A percentile compares a stretch with the other conserved stretches of the same genome.
Conservation (phyloP, 2,329 filamentous ascomycete species). For the Pseudopyricularia javanii region DNA sequence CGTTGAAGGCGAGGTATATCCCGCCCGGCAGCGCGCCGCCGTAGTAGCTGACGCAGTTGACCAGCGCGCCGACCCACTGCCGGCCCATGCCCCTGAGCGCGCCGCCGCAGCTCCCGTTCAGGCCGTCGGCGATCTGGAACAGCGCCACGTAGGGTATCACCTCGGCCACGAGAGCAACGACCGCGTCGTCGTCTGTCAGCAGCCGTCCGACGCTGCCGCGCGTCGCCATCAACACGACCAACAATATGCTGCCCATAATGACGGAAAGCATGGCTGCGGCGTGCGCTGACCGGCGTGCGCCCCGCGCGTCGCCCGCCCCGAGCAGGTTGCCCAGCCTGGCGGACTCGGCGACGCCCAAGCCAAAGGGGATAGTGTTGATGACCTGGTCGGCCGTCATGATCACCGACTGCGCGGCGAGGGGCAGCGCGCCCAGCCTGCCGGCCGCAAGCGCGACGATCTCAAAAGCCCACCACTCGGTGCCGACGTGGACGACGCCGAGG, state of each 20-base stretch:
- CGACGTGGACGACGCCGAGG: conserved; percentile 70
- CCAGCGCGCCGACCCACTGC: conserved; percentile 72
- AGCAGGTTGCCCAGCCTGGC: conserved; percentile 70
- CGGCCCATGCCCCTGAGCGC: conserved; percentile 72
- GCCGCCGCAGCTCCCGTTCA: conserved; percentile 78
- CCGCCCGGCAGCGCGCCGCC: conserved; percentile 69
- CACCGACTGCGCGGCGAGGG: conserved; percentile 72
- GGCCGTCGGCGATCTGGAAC: conserved; percentile 80
- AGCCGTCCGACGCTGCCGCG: conserved; percentile 63
- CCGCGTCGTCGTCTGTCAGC: conserved; percentile 67
- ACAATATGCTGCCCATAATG: conserved; percentile 52
- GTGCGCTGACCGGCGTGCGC: conserved; percentile 62
- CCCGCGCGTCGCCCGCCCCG: conserved; percentile 51
- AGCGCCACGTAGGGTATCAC: conserved; percentile 80
- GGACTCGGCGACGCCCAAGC: conserved; percentile 70
- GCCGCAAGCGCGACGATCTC: conserved; percentile 80
- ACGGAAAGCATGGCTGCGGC: conserved; percentile 63
- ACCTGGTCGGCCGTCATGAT: conserved; percentile 86
- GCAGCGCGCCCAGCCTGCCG: conserved; percentile 65
- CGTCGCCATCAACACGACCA: conserved; percentile 56
- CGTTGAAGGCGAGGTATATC: conserved; percentile 74
- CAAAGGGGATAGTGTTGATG: conserved; percentile 77
- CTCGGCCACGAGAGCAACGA: conserved; percentile 59
- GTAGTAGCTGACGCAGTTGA: conserved; percentile 79
- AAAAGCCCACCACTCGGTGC: conserved; percentile 91